Base-by-base conservation (phyloP, 2,329 filamentous ascomycete genomes). In the Penicillium sp. region DNA sequence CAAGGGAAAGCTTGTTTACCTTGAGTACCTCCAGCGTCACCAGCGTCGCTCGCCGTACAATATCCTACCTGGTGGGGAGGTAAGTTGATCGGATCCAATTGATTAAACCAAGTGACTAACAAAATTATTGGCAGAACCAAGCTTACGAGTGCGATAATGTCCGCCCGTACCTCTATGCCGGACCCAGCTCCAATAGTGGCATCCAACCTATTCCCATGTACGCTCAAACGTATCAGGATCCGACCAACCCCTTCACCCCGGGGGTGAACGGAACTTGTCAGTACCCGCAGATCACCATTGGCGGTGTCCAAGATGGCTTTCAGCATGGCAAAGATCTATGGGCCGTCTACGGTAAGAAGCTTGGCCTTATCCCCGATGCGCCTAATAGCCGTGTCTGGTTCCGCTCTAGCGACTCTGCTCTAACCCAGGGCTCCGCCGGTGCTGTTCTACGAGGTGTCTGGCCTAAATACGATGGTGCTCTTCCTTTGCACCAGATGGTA, bases 11-110 rank as follows among this genome's bases (percentile, higher is more conserved):
- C 55, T 76, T n/a, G 68, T 75, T 2, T 75, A 75, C 39, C 61
- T 76, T 1, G 72, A 75, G 52, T 76, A 76, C 52, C 50, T 76
- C 16, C 74, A 76, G 54, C 71, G 74, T 3, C 74, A 76, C 49
- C 74, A 76, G 52, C 63, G 74, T 11, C 68, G 74, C 5, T 68
- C 74, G 1, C 73, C 74, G 1, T 76, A 76, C 56, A 76, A 76
- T 35, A 72, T 76, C 39, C 62, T 76, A 14, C 73, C 74, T 0
- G 72, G 70, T 1, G 74, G 74, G 22, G 74, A 76, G 64, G 74
- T 75, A 55, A 21, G 56, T 19, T 39, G 14, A 19, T 19, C 1
- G 0, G 3, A 10, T 11, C n/a, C 10, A 0, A 19, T 10, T 19
- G 5, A 10, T 39, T 11, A 16, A 19, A 16, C 5, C 6, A 19